Evolutionary conservation across 2,329 filamentous ascomycete genomes (phyloP).

Genomic region (Aureobasidium melanogenum): DNA sequence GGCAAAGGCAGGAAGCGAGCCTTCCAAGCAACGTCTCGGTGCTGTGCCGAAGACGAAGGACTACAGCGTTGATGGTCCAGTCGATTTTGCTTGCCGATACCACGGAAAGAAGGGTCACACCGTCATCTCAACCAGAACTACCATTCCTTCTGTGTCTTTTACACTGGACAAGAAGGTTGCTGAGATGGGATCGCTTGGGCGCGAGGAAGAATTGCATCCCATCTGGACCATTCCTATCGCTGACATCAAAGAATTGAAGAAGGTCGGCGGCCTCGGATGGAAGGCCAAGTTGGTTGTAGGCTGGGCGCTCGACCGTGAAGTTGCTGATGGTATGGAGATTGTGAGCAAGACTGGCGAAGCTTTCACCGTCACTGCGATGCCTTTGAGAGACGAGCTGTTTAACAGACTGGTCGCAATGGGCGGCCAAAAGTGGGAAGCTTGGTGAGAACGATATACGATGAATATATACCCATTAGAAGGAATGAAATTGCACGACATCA

Average conservation of each 20-base stretch:
- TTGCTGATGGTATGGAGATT: slow-evolving; percentile 67
- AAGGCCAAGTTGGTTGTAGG: slow-evolving; percentile 76
- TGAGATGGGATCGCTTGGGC: slow-evolving; percentile 29
- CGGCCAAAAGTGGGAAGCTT: slow-evolving; percentile 74
- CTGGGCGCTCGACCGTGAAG: slow-evolving; percentile 64
- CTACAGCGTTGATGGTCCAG: slow-evolving; percentile 50
- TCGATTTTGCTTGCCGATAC: slow-evolving; percentile 66
- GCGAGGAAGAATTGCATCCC: slow-evolving; percentile 45
- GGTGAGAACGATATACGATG: slow-evolving; percentile 35
- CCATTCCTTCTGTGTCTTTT: slow-evolving; percentile 60
- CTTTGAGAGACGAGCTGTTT: slow-evolving; percentile 67
- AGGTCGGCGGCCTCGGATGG: slow-evolving; percentile 75
- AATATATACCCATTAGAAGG: neutral
- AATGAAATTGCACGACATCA: neutral
- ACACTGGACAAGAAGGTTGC: slow-evolving; percentile 44
- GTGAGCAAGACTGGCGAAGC: slow-evolving; percentile 47
- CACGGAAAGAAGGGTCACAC: slow-evolving; percentile 63
- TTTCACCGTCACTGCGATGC: slow-evolving; percentile 61
- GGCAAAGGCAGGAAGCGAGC: slow-evolving; percentile 51
- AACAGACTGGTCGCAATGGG: slow-evolving; percentile 71
- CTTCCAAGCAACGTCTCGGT: slow-evolving; percentile 63
- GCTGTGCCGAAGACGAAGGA: slow-evolving; percentile 49
- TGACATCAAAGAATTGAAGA: slow-evolving; percentile 66
- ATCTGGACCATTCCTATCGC: slow-evolving; percentile 61
- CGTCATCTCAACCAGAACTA: slow-evolving; percentile 59